Percentiles rank a stretch among this genome's conserved stretches.
Conservation (phyloP, 495 filamentous ascomycete genomes). For the Aspergillus leporis region DNA sequence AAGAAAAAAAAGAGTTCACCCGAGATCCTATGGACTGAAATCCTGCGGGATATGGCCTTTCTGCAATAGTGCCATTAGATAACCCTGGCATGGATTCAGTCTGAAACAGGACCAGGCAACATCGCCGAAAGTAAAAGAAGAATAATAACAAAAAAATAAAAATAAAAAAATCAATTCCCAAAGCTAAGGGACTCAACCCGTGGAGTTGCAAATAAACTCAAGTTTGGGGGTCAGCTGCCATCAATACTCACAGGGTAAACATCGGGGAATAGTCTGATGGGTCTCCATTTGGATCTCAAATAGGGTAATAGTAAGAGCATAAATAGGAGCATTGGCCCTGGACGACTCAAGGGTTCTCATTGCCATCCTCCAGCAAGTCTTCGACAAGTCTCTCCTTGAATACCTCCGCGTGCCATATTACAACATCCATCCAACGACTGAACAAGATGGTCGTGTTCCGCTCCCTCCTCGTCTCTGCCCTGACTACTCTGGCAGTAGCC, state of each 20-base stretch:
- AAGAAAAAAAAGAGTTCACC: neutral
- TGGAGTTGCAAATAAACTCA: neutral
- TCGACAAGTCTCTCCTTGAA: neutral
- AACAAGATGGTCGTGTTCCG: conserved; percentile 15
- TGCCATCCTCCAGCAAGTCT: neutral
- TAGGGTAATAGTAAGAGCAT: neutral
- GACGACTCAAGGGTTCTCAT: neutral
- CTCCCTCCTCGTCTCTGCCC: conserved; percentile 18
- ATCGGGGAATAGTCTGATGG: neutral
- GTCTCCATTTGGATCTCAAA: neutral
- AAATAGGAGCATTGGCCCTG: neutral
- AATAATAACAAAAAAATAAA: neutral
- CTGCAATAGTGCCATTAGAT: neutral
- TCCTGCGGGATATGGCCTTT: neutral
- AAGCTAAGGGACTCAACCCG: neutral
- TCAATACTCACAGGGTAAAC: neutral
- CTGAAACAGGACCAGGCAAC: neutral
- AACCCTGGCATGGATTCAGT: neutral
- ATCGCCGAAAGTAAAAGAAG: neutral
- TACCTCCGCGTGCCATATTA: neutral
- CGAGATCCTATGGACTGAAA: neutral
- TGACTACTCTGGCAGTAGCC: conserved; percentile 21
- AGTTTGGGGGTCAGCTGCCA: neutral
- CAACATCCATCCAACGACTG: neutral
- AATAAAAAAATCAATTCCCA: neutral